A percentile compares a stretch with the other conserved stretches of the same genome.
Conservation (phyloP, 371 early-diverging fungal genomes). For the Mortierella sp. region DNA sequence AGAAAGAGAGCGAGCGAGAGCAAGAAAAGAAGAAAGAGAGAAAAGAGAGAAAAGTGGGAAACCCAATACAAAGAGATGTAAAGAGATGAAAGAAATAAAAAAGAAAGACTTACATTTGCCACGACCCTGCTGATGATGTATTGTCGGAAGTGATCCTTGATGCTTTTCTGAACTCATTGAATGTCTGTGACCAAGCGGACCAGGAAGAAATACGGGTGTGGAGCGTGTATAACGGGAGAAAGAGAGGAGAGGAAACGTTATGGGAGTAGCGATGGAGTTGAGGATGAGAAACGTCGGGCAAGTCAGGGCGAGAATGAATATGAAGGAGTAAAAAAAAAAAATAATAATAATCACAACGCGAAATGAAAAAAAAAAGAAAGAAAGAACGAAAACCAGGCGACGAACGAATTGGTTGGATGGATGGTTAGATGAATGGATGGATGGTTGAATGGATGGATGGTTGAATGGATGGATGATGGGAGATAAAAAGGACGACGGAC, state of each 20-base stretch:
- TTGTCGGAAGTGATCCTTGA: conserved; percentile 41
- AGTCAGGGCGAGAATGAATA: conserved; percentile 1
- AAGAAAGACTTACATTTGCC: conserved; percentile 30
- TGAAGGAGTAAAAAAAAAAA: conserved; percentile 1
- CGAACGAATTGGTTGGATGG: too few species aligned
- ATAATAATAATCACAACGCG: neutral
- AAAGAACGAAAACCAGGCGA: neutral
- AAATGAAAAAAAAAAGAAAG: conserved; percentile 1
- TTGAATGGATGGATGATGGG: too few species aligned
- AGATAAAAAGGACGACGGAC: too few species aligned
- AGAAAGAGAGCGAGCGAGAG: too few species aligned
- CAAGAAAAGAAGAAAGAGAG: too few species aligned
- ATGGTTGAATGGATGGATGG: too few species aligned
- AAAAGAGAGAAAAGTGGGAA: neutral
- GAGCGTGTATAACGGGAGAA: too few species aligned
- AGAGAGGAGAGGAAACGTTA: too few species aligned
- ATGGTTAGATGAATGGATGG: too few species aligned
- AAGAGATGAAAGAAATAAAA: neutral
- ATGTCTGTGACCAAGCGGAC: neutral
- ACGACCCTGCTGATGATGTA: conserved; percentile 43
- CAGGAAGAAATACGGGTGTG: too few species aligned
- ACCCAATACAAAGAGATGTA: neutral
- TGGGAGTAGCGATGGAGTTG: too few species aligned
- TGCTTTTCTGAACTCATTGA: conserved; percentile 41
- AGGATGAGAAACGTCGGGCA: too few species aligned